Percentiles rank a stretch among this genome's conserved stretches.
Conservation (phyloP, 495 filamentous ascomycete species). For the Lasiosphaeriaceae sp. region DNA sequence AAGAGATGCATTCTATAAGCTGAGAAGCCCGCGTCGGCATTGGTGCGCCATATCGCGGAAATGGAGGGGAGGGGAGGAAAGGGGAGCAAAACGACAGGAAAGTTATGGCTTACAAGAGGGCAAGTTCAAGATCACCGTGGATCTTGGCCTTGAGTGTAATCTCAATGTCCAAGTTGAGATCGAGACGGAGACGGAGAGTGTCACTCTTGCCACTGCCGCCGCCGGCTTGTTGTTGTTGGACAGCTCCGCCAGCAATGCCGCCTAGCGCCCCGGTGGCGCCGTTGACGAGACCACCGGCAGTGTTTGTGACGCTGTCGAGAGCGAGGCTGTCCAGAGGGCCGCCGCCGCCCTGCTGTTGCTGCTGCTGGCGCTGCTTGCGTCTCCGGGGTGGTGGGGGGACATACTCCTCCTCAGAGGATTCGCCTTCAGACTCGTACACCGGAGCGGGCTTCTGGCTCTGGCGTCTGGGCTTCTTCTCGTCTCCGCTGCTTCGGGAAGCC, state of each 20-base stretch:
- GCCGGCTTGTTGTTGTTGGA: slow-evolving; percentile 38
- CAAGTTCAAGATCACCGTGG: slow-evolving; percentile 81
- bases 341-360: slow-evolving; percentile 40
- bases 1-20: slow-evolving; percentile 12
- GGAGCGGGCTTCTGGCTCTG: slow-evolving; percentile 22
- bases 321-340: slow-evolving; percentile 56
- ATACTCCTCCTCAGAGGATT: slow-evolving; percentile 35
- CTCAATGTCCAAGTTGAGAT: slow-evolving; percentile 85
- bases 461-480: slow-evolving; percentile 26
- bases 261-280: slow-evolving; percentile 55
- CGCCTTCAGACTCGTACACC: slow-evolving; percentile 38
- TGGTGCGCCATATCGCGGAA: slow-evolving; percentile 1
- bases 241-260: slow-evolving; percentile 50
- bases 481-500: slow-evolving; percentile 35
- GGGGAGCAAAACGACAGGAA: slow-evolving; percentile 6
- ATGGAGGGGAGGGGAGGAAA: slow-evolving; percentile 4
- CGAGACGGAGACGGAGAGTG: slow-evolving; percentile 70
- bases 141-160: slow-evolving; percentile 91
- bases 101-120: slow-evolving; percentile 64
- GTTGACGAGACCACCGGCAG: slow-evolving; percentile 57
- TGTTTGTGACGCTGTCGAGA: slow-evolving; percentile 60
- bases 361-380: slow-evolving; percentile 28
- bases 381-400: slow-evolving; percentile 28
- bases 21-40: slow-evolving; percentile 16
- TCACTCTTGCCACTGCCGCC: slow-evolving; percentile 54